phyloP scores from a whole-genome alignment of 2,329 filamentous ascomycete genomes.

The Alternaria conjuncta region DNA sequence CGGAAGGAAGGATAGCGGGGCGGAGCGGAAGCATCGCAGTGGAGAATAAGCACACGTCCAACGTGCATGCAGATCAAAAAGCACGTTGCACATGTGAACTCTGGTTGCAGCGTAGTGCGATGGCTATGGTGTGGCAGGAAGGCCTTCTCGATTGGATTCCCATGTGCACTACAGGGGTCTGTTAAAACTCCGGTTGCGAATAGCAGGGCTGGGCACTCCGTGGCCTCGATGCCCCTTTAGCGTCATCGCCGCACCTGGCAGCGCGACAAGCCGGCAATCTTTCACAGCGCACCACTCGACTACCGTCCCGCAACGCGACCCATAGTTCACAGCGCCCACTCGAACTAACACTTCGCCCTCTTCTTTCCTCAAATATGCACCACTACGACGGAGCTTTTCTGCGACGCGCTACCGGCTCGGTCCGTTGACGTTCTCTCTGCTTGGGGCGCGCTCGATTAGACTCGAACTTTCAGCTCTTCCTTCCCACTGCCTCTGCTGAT shows the following conservation, averaged over 20 bases:
- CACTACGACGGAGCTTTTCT: slow-evolving; percentile 9
- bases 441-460: slow-evolving; percentile 9
- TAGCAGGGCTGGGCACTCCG: slow-evolving; percentile 1
- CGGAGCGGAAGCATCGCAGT: slow-evolving; percentile 1
- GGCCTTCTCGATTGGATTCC: not conserved
- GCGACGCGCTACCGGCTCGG: slow-evolving; percentile 27
- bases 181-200: slow-evolving; percentile 2
- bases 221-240: slow-evolving; percentile 6
- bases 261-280: slow-evolving; percentile 12
- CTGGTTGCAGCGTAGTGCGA: not conserved
- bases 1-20: slow-evolving; percentile 3
- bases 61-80: slow-evolving; percentile 1
- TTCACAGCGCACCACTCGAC: not conserved
- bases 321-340: not conserved
- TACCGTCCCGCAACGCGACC: not conserved
- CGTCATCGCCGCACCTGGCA: slow-evolving; percentile 4
- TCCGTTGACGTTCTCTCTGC: slow-evolving; percentile 23
- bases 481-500: slow-evolving; percentile 1
- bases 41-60: not conserved
- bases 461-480: slow-evolving; percentile 9
- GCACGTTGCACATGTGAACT: not conserved
- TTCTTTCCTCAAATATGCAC: slow-evolving; percentile 13
- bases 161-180: not conserved
- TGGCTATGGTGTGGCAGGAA: not conserved
- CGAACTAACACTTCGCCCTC: not conserved